phyloP scores from a whole-genome alignment of 1,284 basidiomycete species.

The Sporisorium scitamineum region DNA sequence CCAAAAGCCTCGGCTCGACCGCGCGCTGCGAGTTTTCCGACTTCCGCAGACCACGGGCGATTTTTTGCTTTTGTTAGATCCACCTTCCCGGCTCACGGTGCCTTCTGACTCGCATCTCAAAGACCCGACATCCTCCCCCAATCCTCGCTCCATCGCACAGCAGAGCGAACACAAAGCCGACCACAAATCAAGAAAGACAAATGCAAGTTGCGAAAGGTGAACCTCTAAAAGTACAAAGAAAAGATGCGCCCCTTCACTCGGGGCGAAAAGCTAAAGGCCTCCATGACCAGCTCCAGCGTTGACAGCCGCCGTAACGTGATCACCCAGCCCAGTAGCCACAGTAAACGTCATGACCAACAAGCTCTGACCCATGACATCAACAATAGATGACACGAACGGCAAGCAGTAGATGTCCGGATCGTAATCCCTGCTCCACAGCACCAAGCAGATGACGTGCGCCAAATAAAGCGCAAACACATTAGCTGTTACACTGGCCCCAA shows the following conservation, averaged over 20 bases:
- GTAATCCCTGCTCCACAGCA: slow-evolving; percentile 82
- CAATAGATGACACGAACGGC: slow-evolving; percentile 87
- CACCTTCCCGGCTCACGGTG: background rate
- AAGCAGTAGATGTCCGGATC: slow-evolving; percentile 91
- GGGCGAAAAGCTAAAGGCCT: too few species aligned
- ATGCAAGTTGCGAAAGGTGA: slow-evolving; percentile 6
- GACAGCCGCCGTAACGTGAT: slow-evolving; percentile 49
- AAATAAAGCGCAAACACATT: slow-evolving; percentile 76
- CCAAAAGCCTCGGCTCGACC: slow-evolving; percentile 13
- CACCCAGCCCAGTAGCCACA: slow-evolving; percentile 69
- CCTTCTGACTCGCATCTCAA: too few species aligned
- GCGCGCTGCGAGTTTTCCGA: slow-evolving; percentile 5
- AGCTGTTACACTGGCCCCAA: slow-evolving; percentile 20
- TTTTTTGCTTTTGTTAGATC: background rate
- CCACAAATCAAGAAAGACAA: background rate
- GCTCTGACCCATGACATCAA: slow-evolving; percentile 91
- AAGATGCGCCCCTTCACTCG: too few species aligned
- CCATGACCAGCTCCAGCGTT: slow-evolving; percentile 54
- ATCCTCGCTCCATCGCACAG: background rate
- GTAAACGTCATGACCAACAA: slow-evolving; percentile 75
- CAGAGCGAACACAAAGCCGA: background rate
- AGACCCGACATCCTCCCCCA: too few species aligned
- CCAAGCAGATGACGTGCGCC: slow-evolving; percentile 79
- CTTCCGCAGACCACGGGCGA: background rate
- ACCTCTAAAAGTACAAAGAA: slow-evolving; percentile 36